Evolutionary conservation across 1,284 basidiomycete species (phyloP).

Genomic region (Cryptococcus sp.): DNA sequence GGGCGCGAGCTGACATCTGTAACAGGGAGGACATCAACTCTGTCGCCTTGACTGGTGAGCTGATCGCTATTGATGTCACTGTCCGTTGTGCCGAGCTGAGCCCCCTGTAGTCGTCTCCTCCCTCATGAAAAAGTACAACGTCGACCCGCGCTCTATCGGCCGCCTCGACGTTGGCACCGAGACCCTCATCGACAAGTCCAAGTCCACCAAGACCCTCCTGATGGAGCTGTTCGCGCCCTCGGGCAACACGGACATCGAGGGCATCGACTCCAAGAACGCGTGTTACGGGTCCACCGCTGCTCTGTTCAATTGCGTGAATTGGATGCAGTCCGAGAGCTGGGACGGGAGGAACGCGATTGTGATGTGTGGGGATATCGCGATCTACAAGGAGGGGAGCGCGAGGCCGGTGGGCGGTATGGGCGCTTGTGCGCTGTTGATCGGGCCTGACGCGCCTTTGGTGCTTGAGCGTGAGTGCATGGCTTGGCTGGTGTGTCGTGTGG

Average conservation of each 20-base stretch:
- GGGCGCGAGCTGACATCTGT: slow-evolving; percentile 1
- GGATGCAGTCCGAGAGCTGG: slow-evolving; percentile 96
- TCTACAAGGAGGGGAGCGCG: slow-evolving; percentile 94
- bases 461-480: slow-evolving; percentile 74
- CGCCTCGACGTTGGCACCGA: slow-evolving; percentile 98
- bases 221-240: slow-evolving; percentile 93
- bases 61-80: not conserved
- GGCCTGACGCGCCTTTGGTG: slow-evolving; percentile 90
- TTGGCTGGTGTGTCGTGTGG: not conserved
- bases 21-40: slow-evolving; percentile 91
- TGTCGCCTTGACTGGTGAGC: slow-evolving; percentile 83
- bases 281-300: slow-evolving; percentile 99
- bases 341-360: slow-evolving; percentile 98
- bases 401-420: slow-evolving; percentile 96
- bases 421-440: slow-evolving; percentile 90
- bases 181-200: slow-evolving; percentile 99
- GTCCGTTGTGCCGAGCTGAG: slow-evolving; percentile 2
- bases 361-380: slow-evolving; percentile 94
- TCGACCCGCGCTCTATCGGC: slow-evolving; percentile 93
- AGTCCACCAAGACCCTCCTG: slow-evolving; percentile 95
- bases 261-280: slow-evolving; percentile 98
- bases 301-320: slow-evolving; percentile 95
- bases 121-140: slow-evolving; percentile 89
- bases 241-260: slow-evolving; percentile 96
- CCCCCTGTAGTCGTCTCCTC: slow-evolving; percentile 68